Conservation (phyloP, 192 early-diverging fungal genomes). For the Coemansia sp. region DNA sequence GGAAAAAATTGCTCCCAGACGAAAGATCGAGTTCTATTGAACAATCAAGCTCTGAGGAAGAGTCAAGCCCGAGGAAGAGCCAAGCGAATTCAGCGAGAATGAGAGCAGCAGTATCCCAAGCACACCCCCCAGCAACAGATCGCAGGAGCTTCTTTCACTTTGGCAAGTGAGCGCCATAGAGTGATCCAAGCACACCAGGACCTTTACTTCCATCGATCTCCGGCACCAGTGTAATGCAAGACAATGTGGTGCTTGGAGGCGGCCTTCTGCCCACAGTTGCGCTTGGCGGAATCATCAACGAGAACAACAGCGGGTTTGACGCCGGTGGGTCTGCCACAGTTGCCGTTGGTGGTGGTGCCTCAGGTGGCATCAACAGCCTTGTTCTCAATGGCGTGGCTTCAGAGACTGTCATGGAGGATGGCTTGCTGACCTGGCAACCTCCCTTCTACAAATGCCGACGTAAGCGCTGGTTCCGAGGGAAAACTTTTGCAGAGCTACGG, state of each 20-base stretch:
- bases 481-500: conserved; percentile 12
- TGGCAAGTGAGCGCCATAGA: conserved; percentile 12
- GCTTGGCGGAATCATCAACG: conserved; percentile 24
- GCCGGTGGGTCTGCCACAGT: conserved; percentile 33
- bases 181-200: not conserved
- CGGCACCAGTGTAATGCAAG: conserved; percentile 16
- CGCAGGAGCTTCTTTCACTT: conserved; percentile 8
- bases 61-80: too few species aligned
- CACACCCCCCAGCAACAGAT: not conserved
- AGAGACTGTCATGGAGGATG: conserved; percentile 24
- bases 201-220: conserved; percentile 15
- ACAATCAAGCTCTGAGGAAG: too few species aligned
- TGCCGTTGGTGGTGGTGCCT: conserved; percentile 25
- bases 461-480: conserved; percentile 6
- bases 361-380: conserved; percentile 10
- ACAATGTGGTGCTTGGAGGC: conserved; percentile 20
- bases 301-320: conserved; percentile 20
- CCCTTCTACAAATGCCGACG: conserved; percentile 19
- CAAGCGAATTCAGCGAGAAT: not conserved
- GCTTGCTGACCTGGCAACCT: conserved; percentile 14
- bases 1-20: too few species aligned
- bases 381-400: conserved; percentile 16
- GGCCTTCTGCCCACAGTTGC: conserved; percentile 24
- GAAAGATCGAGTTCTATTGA: too few species aligned
- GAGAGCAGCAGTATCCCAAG: not conserved